Evolutionary conservation across 768 basidiomycete genomes (phyloP).

Genomic region (Auricularia heimuer): DNA sequence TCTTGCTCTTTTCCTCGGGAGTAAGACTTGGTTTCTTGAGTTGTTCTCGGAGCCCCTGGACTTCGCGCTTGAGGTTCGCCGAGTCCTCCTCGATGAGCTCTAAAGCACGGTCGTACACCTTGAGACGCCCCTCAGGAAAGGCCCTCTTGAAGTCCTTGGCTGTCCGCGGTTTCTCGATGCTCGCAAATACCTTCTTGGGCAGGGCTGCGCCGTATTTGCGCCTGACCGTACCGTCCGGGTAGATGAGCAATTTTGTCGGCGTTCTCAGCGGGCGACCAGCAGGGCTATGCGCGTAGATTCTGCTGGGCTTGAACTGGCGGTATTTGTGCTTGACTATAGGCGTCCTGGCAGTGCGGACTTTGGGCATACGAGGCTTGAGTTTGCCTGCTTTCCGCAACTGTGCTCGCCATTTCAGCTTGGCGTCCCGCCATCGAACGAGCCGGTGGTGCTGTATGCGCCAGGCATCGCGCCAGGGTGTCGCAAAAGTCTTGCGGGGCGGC

Average conservation of each 20-base stretch:
- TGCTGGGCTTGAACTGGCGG: not conserved
- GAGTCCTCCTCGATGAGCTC: conserved; percentile 59
- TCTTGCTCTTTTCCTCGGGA: conserved; percentile 26
- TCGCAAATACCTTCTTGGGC: not conserved
- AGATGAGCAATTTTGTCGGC: not conserved
- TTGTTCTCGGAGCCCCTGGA: conserved; percentile 23
- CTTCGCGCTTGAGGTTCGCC: conserved; percentile 34
- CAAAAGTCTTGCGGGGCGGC: not conserved
- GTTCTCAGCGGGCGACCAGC: not conserved
- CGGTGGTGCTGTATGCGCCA: not conserved
- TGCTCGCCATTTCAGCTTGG: not conserved
- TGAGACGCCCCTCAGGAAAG: not conserved
- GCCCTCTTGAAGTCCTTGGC: not conserved
- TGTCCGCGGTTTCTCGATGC: not conserved
- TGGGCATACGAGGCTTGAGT: not conserved
- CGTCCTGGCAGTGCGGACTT: not conserved
- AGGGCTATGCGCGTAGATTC: not conserved
- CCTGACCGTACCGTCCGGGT: not conserved
- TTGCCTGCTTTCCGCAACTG: not conserved
- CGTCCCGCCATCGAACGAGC: not conserved
- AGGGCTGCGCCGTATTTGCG: not conserved
- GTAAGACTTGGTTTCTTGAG: not conserved
- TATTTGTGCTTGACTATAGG: not conserved
- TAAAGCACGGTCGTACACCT: conserved; percentile 70
- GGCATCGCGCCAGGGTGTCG: not conserved